Evolutionary conservation across 257 asterid genomes (phyloP), one percentile per base, ranked within the genome.

Genomic region (Nicotiana obtusifolia): DNA sequence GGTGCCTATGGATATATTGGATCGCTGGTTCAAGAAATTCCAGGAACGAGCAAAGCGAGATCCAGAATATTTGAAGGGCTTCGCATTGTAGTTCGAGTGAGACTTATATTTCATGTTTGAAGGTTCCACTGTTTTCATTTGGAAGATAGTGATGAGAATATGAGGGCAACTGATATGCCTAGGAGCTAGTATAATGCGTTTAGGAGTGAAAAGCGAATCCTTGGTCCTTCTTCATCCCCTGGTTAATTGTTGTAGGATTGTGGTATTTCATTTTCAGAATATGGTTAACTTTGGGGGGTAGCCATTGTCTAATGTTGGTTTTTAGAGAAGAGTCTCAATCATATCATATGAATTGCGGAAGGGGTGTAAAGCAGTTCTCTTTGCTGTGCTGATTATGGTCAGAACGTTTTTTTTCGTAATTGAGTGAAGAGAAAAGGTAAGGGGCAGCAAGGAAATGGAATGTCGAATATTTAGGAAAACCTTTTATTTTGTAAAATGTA

Each of bases 11-110:
- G 99, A 95, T 90, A 92, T 95, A 61, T 61, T 95, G 90, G 97
- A 92, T 78, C 86, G 98, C 30, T 95, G 99, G 99, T 95, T 95
- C 83, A 94, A 92, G 98, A 95, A 92, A 91, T 92, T 95, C 80
- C 99, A 91, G 86, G 98, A 95, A 64, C 86, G 94, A 87, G 96
- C 98, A 1, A 95, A 92, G 89, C 90, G 97, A 62, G 99, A 95
- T 81, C 98, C 97, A 0, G 97, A 93, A 83, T 93, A 91, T 84
- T 84, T 95, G 82, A 95, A 93, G 78, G 95, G 99, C 44, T 95
- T 95, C 78, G 97, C 93, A 11, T 83, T 89, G 85, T 91, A 89
- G 91, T 41, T 78, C n/a, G n/a, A 31, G 30, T 68, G n/a, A 30
- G n/a, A 37, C 11, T 20, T 49, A 13, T 57, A 20, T 41, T 16